Base-by-base conservation (phyloP, 495 filamentous ascomycete genomes). In the Podospora fimiseda region DNA sequence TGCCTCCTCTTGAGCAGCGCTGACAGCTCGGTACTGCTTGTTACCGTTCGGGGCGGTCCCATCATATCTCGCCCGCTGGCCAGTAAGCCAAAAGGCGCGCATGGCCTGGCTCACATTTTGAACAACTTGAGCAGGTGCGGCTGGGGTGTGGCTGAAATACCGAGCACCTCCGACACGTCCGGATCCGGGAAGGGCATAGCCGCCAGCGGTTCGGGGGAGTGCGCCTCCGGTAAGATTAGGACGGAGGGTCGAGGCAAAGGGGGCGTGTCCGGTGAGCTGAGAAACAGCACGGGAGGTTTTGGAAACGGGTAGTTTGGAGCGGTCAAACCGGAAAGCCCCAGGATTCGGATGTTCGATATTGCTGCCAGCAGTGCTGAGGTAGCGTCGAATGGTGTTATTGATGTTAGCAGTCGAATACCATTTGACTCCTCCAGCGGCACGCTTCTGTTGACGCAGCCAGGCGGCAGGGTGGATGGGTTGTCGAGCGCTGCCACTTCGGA, bases 211-310 rank as follows among this genome's bases (percentile, higher is more conserved):
- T 22, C 93, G 82, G 33, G 86, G 81, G 30, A 98, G 71, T 5
- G 88, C 84, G 36, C 93, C 93, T 20, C 92, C 93, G 1, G 90
- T 95, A 41, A 98, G 74, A 59, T 94, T 96, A 3, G 93, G 93
- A 7, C 93, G 86, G 5, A 97, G 83, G 20, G 92, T 87, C 1
- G 84, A 91, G 1, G 90, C 89, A 64, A 97, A 98, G 0, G 93
- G 92, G 4, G 90, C 81, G 6, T 81, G 81, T n/a, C 80, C 77
- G 11, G 88, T 82, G 39, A 86, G 70, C 22, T 80, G 75, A n/a
- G 72, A 71, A 45, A 96, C 74, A 43, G 82, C 81, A 2, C 77
- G 74, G n/a, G 80, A 82, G 44, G 85, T 80, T 42, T 74, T 74
- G 19, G 88, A 89, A 42, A 74, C 76, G 38, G 81, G 80, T 59